Evolutionary conservation across 306 rosid species (phyloP).

Genomic region (Psophocarpus tetragonolobus): DNA sequence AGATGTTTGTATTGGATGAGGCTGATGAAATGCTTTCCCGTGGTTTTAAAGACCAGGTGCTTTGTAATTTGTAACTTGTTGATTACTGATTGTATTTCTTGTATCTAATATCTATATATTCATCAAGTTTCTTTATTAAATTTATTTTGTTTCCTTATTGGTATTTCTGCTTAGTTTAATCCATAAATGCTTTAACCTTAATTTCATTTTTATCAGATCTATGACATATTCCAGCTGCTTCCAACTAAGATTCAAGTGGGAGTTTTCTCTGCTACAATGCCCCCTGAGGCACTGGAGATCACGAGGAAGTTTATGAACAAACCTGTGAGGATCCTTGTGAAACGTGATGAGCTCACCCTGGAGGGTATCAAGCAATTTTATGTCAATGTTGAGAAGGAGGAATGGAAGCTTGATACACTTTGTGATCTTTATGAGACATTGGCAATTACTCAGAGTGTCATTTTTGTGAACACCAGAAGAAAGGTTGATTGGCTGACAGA

Average conservation of each 20-base stretch:
- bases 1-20: conserved; percentile 84
- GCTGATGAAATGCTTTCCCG: conserved; percentile 93
- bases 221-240: conserved; percentile 81
- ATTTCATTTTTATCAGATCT: conserved; percentile 52
- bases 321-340: conserved; percentile 86
- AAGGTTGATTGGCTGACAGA: conserved; percentile 91
- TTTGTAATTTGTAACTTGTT: neutral
- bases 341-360: conserved; percentile 86
- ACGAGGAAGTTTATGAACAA: conserved; percentile 88
- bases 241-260: conserved; percentile 82
- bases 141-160: neutral
- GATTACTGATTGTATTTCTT: neutral
- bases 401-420: conserved; percentile 78
- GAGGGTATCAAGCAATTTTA: conserved; percentile 80
- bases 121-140: neutral
- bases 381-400: conserved; percentile 81
- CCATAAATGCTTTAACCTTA: neutral
- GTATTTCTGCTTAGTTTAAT: neutral
- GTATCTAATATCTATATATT: no score
- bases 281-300: conserved; percentile 89
- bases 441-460: conserved; percentile 85
- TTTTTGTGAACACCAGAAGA: conserved; percentile 79
- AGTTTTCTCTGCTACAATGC: conserved; percentile 87
- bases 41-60: conserved; percentile 85
- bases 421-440: conserved; percentile 78